Evolutionary conservation across 192 early-diverging fungal genomes (phyloP).

Genomic region (Radiomyces spectabilis): DNA sequence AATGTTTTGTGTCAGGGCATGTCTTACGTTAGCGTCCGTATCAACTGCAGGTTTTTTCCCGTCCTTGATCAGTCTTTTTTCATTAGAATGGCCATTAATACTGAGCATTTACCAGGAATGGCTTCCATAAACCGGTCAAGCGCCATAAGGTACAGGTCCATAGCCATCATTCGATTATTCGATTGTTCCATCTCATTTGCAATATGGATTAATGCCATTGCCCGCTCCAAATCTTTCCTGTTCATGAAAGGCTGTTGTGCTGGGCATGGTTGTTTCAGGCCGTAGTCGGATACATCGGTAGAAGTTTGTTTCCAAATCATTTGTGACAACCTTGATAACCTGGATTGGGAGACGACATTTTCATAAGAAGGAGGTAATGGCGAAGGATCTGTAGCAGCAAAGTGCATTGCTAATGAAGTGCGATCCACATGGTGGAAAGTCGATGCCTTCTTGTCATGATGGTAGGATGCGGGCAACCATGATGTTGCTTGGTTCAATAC

Average conservation of each 20-base stretch:
- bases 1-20: no score
- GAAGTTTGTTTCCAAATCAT: conserved; percentile 5
- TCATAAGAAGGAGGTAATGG: conserved; percentile 10
- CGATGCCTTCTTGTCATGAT: no score
- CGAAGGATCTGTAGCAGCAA: no score
- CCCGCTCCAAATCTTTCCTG: conserved; percentile 10
- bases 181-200: conserved; percentile 9
- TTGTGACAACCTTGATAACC: not conserved
- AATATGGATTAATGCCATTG: conserved; percentile 11
- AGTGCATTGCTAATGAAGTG: no score
- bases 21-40: no score
- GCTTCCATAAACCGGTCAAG: conserved; percentile 13
- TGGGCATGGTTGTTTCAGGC: not conserved
- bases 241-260: not conserved
- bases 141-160: conserved; percentile 17
- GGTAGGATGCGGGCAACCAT: no score
- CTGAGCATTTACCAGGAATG: conserved; percentile 4
- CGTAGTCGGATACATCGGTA: not conserved
- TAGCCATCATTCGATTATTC: conserved; percentile 12
- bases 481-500: no score
- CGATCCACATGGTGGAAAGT: no score
- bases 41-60: no score
- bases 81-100: not conserved
- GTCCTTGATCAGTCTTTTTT: not conserved
- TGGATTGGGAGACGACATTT: not conserved